Conservation (phyloP, 805 yeast genomes). For the Kodamaea nitidulidarum region DNA sequence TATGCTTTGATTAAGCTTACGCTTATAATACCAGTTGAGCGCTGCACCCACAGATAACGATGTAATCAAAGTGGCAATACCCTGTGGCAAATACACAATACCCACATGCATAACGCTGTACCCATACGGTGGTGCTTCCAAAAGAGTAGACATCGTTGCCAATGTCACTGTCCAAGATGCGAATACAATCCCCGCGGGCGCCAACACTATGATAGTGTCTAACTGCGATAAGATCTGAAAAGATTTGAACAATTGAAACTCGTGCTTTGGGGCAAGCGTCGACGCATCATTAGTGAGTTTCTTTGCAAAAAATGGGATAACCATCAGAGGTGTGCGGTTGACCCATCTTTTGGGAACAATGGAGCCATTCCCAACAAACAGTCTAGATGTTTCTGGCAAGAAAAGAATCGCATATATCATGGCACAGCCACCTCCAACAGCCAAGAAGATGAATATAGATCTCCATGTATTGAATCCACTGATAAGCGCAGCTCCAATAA, state of each 20-base stretch:
- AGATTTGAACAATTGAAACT: constrained; percentile 20
- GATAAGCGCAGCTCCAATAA: constrained; percentile 52
- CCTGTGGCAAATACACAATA: constrained; percentile 69
- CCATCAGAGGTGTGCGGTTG: constrained; percentile 45
- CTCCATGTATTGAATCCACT: constrained; percentile 52
- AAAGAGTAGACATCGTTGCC: constrained; percentile 59
- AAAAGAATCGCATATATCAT: constrained; percentile 17
- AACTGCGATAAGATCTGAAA: constrained; percentile 40
- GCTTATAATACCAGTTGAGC: constrained; percentile 49
- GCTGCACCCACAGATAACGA: constrained; percentile 55
- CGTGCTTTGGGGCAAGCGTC: constrained; percentile 8
- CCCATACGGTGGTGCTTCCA: constrained; percentile 45
- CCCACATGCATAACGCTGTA: constrained; percentile 61
- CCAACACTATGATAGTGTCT: constrained; percentile 45
- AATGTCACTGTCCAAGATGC: constrained; percentile 67
- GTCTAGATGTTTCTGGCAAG: constrained; percentile 74
- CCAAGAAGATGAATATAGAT: constrained; percentile 71
- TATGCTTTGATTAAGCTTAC: constrained; percentile 10
- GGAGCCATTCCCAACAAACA: constrained; percentile 75
- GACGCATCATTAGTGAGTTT: constrained; percentile 11
- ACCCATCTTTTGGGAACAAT: constrained; percentile 42
- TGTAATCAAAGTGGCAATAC: constrained; percentile 59
- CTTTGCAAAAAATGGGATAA: constrained; percentile 12
- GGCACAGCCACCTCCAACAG: constrained; percentile 56
- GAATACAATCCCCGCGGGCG: constrained; percentile 61